Base-by-base conservation (phyloP, 2,329 filamentous ascomycete species). In the Chaetomiaceae sp. region DNA sequence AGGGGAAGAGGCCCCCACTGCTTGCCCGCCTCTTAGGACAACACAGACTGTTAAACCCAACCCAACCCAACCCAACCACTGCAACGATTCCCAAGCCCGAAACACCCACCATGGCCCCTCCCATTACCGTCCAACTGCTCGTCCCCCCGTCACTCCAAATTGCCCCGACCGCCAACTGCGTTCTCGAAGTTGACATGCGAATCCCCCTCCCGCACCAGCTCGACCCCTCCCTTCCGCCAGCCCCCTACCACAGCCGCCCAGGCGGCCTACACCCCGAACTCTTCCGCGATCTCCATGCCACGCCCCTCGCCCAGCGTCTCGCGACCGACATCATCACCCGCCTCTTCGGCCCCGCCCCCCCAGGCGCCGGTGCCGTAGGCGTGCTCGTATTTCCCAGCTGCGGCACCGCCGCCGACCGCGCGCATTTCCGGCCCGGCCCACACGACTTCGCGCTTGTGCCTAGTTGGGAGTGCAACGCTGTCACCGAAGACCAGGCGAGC, bases 191-290 rank as follows among this genome's bases (percentile, higher is more conserved):
- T 17, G 5, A 44, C 27, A 23, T 44, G 16, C 42, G 30, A 6
- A 44, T 44, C 27, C 17, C 19, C 12, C 42, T 44, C 42, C 42
- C 30, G 25, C 27, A 44, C 42, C 42, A 14, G 12, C 42, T 44
- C 42, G 42, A 34, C 42, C 42, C 42, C 3, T 44, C 42, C 10
- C 27, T 44, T 3, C 42, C 42, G 3, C 30, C 42, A 14, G 30
- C 42, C 1, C 42, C 42, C 10, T 44, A 44, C 27, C 42, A 34
- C 14, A 44, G 33, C 41, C 25, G 27, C 8, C 20, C 7, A 27
- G 27, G 30, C 14, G 17, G 16, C 41, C 27, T 44, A 9, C 16
- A 5, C 3, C 21, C 41, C 41, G 41, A 44, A 23, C 4, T 13
- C 19, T 21, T 44, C 41, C 41, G 30, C 3, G 30, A 21, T 17